Percentiles rank a stretch among this genome's conserved stretches.
Evolutionary conservation across 1,284 basidiomycete species (phyloP).

Genomic region (Athelia sp.): DNA sequence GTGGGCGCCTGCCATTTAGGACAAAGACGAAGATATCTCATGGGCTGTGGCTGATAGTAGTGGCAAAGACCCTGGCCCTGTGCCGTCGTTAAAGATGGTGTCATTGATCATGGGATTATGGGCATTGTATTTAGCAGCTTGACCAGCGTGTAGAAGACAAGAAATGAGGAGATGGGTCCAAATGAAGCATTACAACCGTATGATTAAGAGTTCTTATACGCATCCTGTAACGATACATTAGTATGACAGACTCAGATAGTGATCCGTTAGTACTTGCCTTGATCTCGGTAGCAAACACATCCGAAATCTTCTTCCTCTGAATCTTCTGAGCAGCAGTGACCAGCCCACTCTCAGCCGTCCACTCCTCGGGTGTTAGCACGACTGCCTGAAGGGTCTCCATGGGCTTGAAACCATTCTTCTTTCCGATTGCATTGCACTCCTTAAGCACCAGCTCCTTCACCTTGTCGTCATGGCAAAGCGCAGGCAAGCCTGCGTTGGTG

Average conservation of each 20-base stretch:
- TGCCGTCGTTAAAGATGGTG: too few species aligned
- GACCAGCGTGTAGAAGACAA: too few species aligned
- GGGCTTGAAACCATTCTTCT: constrained; percentile 83
- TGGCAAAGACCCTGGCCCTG: too few species aligned
- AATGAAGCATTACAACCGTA: neutral
- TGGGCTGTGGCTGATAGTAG: too few species aligned
- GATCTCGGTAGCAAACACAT: constrained; percentile 66
- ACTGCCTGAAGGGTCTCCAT: constrained; percentile 81
- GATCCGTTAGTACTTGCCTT: constrained; percentile 42
- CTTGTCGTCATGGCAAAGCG: constrained; percentile 57
- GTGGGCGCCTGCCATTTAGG: too few species aligned
- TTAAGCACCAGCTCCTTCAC: constrained; percentile 70
- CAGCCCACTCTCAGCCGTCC: constrained; percentile 87
- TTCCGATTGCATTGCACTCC: constrained; percentile 78
- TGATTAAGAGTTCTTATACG: constrained; percentile 11
- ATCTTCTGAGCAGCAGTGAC: constrained; percentile 93
- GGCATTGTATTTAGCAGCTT: too few species aligned
- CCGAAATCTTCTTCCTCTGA: constrained; percentile 71
- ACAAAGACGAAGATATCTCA: too few species aligned
- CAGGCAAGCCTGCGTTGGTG: constrained; percentile 40
- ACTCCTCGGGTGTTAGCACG: constrained; percentile 80
- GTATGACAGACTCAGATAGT: constrained; percentile 2
- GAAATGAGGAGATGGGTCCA: too few species aligned
- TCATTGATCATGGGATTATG: too few species aligned
- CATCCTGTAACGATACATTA: constrained; percentile 9